Evolutionary conservation across 1,284 basidiomycete genomes (phyloP), one percentile per base, ranked within the genome.

Genomic region (Boletus mariae): DNA sequence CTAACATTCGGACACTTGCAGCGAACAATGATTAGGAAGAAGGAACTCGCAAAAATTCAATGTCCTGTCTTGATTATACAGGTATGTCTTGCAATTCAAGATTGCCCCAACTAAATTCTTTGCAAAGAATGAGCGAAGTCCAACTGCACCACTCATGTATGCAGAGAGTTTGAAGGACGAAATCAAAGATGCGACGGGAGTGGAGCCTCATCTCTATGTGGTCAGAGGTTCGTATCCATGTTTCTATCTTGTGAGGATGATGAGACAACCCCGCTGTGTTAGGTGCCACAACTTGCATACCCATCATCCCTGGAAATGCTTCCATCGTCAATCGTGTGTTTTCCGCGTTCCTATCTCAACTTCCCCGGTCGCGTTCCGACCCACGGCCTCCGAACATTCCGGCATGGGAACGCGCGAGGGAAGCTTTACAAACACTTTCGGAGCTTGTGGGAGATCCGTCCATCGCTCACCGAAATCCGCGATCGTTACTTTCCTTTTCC

Each of bases 1-100:
- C 31, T 29, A 4, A 55, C 11, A 2, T 23, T 17, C 8, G 9
- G 25, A 20, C 11, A 17, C 40, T 44, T 23, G 31, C 52, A 88
- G 84, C 75, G 84, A 62, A 75, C 75, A 45, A 74, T 78, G 5
- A 65, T 88, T 51, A 76, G 62, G 25, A 59, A 74, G 31, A 74
- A 77, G 35, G 71, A 77, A 53, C 71, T 81, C 20, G 75, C 75
- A n/a, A 63, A 69, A 35, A 78, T 90, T 49, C 78, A 65, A 6
- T 80, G 80, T 58, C 87, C 87, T 1, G 79, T 85, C 12, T 71
- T 90, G 20, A 79, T 90, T n/a, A 77, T 90, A 48, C 87, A 90
- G 70, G 87, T 87, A 48, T 46, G 57, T 57, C 32, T 15, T 17
- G 46, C 28, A 10, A n/a, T 40, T 23, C 50, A 28, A 15, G 37